phyloP scores from a whole-genome alignment of 352 stramenopile species.

The Pythium sp. region DNA sequence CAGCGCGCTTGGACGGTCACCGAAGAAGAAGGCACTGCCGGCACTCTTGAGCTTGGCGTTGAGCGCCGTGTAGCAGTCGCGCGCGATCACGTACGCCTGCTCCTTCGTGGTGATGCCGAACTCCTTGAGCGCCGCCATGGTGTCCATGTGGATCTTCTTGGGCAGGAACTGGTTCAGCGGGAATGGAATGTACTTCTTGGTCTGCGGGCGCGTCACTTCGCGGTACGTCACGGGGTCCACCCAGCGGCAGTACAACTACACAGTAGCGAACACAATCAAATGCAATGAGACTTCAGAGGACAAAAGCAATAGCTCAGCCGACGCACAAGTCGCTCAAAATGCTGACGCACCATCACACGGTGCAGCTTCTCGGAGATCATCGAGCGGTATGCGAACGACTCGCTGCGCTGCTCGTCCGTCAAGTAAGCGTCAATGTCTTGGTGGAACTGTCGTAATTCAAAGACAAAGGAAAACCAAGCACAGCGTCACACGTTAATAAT shows the following conservation, averaged over 20 bases:
- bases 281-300: not conserved
- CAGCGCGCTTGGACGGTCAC: conserved; percentile 57
- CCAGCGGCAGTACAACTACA: conserved; percentile 75
- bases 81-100: conserved; percentile 72
- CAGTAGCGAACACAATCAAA: not conserved
- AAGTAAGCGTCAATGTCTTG: conserved; percentile 73
- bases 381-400: conserved; percentile 78
- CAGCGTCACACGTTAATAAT: too few species aligned
- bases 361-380: conserved; percentile 85
- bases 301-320: not conserved
- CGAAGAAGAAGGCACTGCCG: conserved; percentile 66
- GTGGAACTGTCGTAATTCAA: conserved; percentile 49
- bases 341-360: conserved; percentile 51
- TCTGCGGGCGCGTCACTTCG: conserved; percentile 77
- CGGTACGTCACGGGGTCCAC: conserved; percentile 82
- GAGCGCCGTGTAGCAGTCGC: conserved; percentile 82
- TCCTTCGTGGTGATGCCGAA: conserved; percentile 71
- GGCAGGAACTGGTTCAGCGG: conserved; percentile 78
- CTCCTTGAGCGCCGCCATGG: conserved; percentile 50
- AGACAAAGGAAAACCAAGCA: not conserved
- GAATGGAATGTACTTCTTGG: conserved; percentile 83
- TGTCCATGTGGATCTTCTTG: conserved; percentile 83
- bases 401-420: conserved; percentile 66
- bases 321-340: not conserved
- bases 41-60: conserved; percentile 75